Evolutionary conservation across 2,329 filamentous ascomycete genomes (phyloP).

Genomic region (Alternaria alternata): DNA sequence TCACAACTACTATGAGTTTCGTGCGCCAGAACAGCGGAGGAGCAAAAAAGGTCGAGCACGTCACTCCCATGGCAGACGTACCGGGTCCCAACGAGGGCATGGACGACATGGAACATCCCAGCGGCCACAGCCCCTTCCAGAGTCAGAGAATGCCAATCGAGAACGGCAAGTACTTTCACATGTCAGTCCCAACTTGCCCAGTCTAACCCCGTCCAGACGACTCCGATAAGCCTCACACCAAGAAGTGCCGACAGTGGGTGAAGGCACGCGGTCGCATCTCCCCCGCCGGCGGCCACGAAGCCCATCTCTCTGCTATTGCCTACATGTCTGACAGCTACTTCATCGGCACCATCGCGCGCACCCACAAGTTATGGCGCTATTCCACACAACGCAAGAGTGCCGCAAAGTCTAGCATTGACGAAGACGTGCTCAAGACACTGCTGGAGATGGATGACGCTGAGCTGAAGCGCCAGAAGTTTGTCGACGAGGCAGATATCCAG

Average conservation of each 20-base stretch:
- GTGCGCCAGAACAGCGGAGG: constrained; percentile 70
- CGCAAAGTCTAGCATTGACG: constrained; percentile 50
- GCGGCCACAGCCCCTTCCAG: constrained; percentile 62
- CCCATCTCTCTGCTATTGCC: constrained; percentile 85
- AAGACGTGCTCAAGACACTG: constrained; percentile 55
- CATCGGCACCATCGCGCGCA: constrained; percentile 84
- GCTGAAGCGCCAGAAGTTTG: constrained; percentile 52
- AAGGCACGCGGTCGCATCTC: constrained; percentile 78
- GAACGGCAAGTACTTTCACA: constrained; percentile 55
- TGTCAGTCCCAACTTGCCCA: neutral
- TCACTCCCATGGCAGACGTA: constrained; percentile 61
- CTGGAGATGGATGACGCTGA: constrained; percentile 56
- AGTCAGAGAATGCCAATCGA: constrained; percentile 64
- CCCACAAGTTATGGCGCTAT: constrained; percentile 82
- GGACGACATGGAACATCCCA: constrained; percentile 45
- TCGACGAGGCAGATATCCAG: constrained; percentile 62
- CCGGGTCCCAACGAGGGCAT: constrained; percentile 54
- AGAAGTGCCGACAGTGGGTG: constrained; percentile 74
- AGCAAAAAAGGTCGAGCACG: constrained; percentile 69
- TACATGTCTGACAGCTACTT: constrained; percentile 96
- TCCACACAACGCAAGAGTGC: constrained; percentile 56
- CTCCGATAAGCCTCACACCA: constrained; percentile 66
- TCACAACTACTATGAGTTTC: constrained; percentile 94
- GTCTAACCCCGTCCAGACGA: constrained; percentile 47
- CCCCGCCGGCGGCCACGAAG: constrained; percentile 74